These are phyloP conservation scores for Coemansia sp. DNA, from an alignment of 192 early-diverging fungal species.

Conservation along the genomic window DNA sequence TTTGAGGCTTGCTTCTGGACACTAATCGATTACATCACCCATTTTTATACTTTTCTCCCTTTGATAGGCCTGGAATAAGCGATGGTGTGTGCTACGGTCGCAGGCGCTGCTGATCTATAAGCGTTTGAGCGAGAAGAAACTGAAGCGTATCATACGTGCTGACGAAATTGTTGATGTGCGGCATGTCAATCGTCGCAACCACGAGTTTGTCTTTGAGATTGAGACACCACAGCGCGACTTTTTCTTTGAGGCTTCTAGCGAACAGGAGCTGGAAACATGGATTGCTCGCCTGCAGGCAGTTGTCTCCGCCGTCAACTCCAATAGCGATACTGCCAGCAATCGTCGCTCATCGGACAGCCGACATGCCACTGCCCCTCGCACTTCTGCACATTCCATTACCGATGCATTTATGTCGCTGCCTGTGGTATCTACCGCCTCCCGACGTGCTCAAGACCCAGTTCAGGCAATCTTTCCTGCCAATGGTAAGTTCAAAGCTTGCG, in stretches of 20 bases:
- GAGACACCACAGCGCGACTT: conserved; percentile 42
- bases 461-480: conserved; percentile 26
- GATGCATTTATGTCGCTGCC: conserved; percentile 39
- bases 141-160: conserved; percentile 50
- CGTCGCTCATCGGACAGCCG: conserved; percentile 25
- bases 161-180: conserved; percentile 44
- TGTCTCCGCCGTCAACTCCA: conserved; percentile 16
- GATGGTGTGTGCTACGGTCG: conserved; percentile 52
- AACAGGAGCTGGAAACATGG: conserved; percentile 47
- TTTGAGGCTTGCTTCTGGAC: conserved; percentile 8
- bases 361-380: conserved; percentile 5
- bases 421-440: conserved; percentile 3
- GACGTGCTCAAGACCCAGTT: conserved; percentile 20
- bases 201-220: conserved; percentile 41
- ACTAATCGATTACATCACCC: not conserved
- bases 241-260: conserved; percentile 50
- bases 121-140: conserved; percentile 40
- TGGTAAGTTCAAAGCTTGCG: conserved; percentile 10
- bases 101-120: conserved; percentile 52
- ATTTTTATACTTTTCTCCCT: not conserved
- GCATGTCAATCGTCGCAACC: conserved; percentile 39
- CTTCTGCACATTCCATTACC: not conserved
- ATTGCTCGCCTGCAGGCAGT: conserved; percentile 24
- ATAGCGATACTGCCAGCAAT: conserved; percentile 18
- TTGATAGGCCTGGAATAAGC: conserved; percentile 49